Evolutionary conservation across 2,329 filamentous ascomycete genomes (phyloP).

Genomic region (Bipolaris bicolor): DNA sequence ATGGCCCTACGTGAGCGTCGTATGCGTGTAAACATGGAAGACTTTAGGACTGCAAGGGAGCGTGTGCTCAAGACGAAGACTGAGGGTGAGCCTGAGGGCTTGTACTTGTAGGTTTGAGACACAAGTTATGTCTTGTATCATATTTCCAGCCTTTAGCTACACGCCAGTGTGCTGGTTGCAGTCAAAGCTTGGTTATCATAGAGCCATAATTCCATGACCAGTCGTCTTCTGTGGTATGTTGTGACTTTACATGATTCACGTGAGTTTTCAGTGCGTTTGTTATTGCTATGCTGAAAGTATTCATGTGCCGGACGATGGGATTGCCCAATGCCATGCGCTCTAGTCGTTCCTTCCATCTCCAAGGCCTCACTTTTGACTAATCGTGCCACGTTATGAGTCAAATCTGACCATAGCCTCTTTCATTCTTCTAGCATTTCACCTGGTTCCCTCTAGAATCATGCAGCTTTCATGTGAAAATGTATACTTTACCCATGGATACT

Average conservation of each 20-base stretch:
- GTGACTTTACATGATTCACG: background rate
- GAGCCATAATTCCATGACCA: constrained; percentile 12
- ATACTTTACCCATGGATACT: background rate
- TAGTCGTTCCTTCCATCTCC: background rate
- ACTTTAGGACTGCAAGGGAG: constrained; percentile 91
- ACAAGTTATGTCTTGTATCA: constrained; percentile 1
- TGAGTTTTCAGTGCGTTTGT: too few relatives aligned
- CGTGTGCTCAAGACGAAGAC: constrained; percentile 97
- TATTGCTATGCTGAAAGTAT: background rate
- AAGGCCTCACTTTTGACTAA: background rate
- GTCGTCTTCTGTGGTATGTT: background rate
- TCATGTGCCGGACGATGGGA: background rate
- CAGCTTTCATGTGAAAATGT: too few relatives aligned
- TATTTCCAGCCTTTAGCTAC: constrained; percentile 8
- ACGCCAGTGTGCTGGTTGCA: constrained; percentile 28
- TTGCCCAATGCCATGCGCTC: background rate
- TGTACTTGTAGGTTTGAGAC: constrained; percentile 79
- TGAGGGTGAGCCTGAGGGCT: constrained; percentile 94
- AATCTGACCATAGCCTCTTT: too few relatives aligned
- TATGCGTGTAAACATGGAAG: constrained; percentile 99
- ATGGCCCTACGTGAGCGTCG: constrained; percentile 91
- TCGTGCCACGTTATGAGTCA: background rate
- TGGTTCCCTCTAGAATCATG: too few relatives aligned
- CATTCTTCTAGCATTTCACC: too few relatives aligned
- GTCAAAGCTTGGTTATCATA: constrained; percentile 8